Base-by-base conservation (phyloP, 2,329 filamentous ascomycete species). In the Diaporthe citriasiana region DNA sequence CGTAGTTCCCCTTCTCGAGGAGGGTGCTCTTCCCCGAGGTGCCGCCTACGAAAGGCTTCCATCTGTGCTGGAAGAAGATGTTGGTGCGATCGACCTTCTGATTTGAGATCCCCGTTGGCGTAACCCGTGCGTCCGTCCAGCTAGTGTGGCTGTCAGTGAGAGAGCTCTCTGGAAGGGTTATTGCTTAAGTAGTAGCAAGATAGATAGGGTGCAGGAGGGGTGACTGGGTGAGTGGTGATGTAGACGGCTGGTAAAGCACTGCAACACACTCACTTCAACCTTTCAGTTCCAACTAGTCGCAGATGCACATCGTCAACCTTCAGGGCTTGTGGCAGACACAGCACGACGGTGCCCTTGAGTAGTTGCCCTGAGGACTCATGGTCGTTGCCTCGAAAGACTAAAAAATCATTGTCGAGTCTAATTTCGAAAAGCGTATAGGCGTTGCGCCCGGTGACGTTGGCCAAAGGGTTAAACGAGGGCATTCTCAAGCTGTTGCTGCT, bases 311-410 rank as follows among this genome's bases (percentile, higher is more conserved):
- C 92, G 79, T 95, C 93, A 45, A 95, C 89, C 73, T 90, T 92
- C 74, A 95, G 84, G 0, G 92, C 86, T 53, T 92, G 87, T 30
- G 91, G 90, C 47, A 96, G 86, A 79, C 93, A 95, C 47, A 96
- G 86, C 47, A 95, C 92, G 42, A 96, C 84, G 33, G 89, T 90
- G 60, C 94, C 94, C 79, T 92, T 93, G 77, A 97, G 84, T 71
- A 94, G 84, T 79, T 94, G 93, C 75, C 93, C 94, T 56, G 93
- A 90, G 60, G 94, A 93, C 80, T 96, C 94, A 81, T 93, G 88
- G 73, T 94, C 92, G 77, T 85, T 89, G 75, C 94, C 94, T 70
- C 94, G 92, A 76, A 97, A 93, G 40, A 96, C 92, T 74, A 96
- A 90, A 73, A 95, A 93, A 79, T 94, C 92, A 79, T 93, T 92